Evolutionary conservation across 192 early-diverging fungal genomes (phyloP), one percentile per base, ranked within the genome.

Genomic region (Entomortierella lignicola): DNA sequence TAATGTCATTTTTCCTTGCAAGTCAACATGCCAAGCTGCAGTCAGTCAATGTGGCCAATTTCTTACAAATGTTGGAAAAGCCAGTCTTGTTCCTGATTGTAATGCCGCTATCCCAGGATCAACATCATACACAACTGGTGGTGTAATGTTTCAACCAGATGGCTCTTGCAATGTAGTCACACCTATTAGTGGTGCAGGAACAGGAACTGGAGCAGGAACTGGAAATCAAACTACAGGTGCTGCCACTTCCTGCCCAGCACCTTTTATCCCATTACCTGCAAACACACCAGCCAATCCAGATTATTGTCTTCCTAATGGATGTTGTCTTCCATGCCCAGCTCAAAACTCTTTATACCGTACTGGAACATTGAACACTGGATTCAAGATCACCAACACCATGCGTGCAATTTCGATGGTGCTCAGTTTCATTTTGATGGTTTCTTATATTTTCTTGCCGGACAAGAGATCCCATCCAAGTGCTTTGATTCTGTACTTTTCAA

Each of bases 311-410:
- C 31, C 30, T n/a, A n/a, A n/a, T 12, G 85, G 83, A 43, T 88
- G 87, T 34, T 88, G 87, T 67, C 50, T 88, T 50, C 83, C 83
- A 32, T 88, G 87, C 57, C 87, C 87, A 20, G 80, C 72, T 11
- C 82, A 83, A 50, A 70, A 88, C 55, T 69, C 69, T 31, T 83
- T 88, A 21, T 88, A 88, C 27, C 69, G 64, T 21, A 41, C 47
- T 2, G 77, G 77, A n/a, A 75, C 74, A 59, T 43, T 83, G 25
- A 58, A 81, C 23, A 63, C 50, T 11, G 83, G 82, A 31, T 86
- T 81, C 58, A 63, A 69, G 23, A 83, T 69, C 44, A 86, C 87
- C 13, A 77, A 86, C 58, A 79, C 69, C 30, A 62, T 86, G 20
- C 70, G 87, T n/a, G 77, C 64, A 4, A 56, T 86, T 13, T 88